These are phyloP conservation scores for Austroboletus eburneus DNA, from an alignment of 768 basidiomycete genomes.

Conservation along the genomic window DNA sequence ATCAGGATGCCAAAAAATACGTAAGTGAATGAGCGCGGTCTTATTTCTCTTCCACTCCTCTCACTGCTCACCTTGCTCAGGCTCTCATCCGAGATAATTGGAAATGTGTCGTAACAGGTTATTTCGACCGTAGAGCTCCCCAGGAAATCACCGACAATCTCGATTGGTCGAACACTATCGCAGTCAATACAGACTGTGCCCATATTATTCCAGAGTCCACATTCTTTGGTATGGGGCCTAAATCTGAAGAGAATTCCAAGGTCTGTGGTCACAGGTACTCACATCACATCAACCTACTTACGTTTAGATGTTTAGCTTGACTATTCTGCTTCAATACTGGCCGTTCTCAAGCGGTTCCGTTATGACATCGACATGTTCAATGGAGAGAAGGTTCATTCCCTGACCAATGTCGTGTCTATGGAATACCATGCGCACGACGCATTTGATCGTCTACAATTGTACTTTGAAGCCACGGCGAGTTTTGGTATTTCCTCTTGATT, in stretches of 20 bases:
- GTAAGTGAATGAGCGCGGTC: neutral
- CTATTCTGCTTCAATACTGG: neutral
- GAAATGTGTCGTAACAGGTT: constrained; percentile 32
- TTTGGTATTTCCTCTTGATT: neutral
- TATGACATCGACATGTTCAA: neutral
- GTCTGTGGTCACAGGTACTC: neutral
- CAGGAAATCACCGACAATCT: neutral
- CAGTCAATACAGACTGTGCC: neutral
- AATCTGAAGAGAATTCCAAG: neutral
- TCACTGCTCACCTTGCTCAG: constrained; percentile 13
- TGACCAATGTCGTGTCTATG: constrained; percentile 7
- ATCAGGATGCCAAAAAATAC: neutral
- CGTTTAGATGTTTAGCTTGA: constrained; percentile 2
- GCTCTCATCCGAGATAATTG: constrained; percentile 35
- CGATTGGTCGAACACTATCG: neutral
- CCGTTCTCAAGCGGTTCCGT: constrained; percentile 4
- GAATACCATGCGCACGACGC: neutral
- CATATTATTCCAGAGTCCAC: constrained; percentile 7
- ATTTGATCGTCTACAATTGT: constrained; percentile 5
- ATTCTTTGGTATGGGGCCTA: neutral
- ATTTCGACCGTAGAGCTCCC: constrained; percentile 13
- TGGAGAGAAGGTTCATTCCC: constrained; percentile 6
- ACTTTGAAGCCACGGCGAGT: constrained; percentile 8
- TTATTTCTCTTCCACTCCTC: neutral
- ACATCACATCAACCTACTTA: neutral